These are phyloP conservation scores for Penicillium glabrum DNA, from an alignment of 2,329 filamentous ascomycete genomes.

Conservation along the genomic window DNA sequence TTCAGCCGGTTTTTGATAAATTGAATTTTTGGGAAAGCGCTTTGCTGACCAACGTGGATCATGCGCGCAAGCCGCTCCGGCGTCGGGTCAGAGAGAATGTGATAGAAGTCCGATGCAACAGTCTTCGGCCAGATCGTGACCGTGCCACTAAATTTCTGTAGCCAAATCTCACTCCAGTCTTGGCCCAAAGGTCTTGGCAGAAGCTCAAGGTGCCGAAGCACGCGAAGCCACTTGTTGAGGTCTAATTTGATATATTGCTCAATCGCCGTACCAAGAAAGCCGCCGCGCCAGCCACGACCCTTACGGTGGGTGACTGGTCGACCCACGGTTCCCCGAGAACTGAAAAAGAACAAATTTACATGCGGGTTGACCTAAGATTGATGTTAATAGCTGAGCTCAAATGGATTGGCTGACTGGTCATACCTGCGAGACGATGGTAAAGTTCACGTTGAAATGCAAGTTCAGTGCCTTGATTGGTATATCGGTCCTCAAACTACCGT, in stretches of 20 bases:
- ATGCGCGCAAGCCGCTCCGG: constrained; percentile 75
- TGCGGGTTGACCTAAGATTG: constrained; percentile 82
- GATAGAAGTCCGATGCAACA: constrained; percentile 73
- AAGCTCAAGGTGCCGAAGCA: constrained; percentile 87
- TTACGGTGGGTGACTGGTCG: constrained; percentile 90
- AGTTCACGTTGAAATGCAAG: constrained; percentile 97
- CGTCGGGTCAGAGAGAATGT: constrained; percentile 83
- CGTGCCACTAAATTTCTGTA: constrained; percentile 91
- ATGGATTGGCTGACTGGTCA: constrained; percentile 1
- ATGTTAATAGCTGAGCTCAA: constrained; percentile 39
- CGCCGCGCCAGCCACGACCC: constrained; percentile 92
- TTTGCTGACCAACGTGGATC: constrained; percentile 87
- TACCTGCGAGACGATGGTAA: constrained; percentile 75
- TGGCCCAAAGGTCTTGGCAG: constrained; percentile 87
- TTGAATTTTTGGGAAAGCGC: constrained; percentile 85
- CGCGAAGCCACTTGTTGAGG: constrained; percentile 95
- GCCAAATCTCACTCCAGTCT: constrained; percentile 95
- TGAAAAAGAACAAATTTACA: constrained; percentile 99
- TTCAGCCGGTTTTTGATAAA: constrained; percentile 87
- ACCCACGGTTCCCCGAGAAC: constrained; percentile 85
- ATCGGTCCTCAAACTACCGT: constrained; percentile 89
- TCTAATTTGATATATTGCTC: constrained; percentile 97
- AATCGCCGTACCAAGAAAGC: constrained; percentile 85
- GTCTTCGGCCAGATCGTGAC: constrained; percentile 95
- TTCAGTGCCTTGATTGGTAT: constrained; percentile 94